These are phyloP conservation scores for Jaltomata sinuosa DNA, from an alignment of 257 asterid species.

Conservation along the genomic window DNA sequence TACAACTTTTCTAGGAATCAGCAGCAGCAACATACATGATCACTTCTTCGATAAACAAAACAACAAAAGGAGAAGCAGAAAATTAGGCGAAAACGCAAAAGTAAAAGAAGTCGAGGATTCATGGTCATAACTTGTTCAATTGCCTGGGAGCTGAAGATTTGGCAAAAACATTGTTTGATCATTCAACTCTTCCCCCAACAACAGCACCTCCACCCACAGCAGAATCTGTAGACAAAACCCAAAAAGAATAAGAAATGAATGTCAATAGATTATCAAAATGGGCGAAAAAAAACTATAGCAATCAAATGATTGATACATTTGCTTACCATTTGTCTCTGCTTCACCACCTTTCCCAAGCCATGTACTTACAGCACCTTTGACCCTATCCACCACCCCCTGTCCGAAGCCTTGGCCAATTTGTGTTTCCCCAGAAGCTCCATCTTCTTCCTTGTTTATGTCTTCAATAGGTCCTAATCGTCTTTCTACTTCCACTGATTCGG, in stretches of 20 bases:
- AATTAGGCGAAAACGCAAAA: background rate
- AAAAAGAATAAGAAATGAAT: too few species aligned
- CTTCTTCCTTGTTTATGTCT: conserved; percentile 28
- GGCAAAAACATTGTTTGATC: background rate
- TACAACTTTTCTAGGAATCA: background rate
- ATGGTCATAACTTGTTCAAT: background rate
- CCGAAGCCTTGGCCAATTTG: conserved; percentile 21
- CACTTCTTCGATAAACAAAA: background rate
- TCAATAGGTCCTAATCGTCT: conserved; percentile 25
- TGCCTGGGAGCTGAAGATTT: background rate
- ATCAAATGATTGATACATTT: too few species aligned
- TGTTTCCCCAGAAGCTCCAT: conserved; percentile 12
- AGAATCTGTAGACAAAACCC: background rate
- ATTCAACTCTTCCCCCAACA: background rate
- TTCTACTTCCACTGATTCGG: conserved; percentile 41
- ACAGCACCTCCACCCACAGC: background rate
- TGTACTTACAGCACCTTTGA: conserved; percentile 41
- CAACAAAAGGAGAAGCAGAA: background rate
- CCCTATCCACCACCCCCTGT: conserved; percentile 33
- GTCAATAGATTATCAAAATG: background rate
- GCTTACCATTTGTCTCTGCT: conserved; percentile 12
- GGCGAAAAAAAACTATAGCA: too few species aligned
- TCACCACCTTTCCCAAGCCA: conserved; percentile 54
- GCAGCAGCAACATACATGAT: background rate
- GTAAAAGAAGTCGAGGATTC: background rate